Evolutionary conservation across 2,329 filamentous ascomycete species (phyloP), one percentile per base, ranked within the genome.

Genomic region (Alternaria alternata): DNA sequence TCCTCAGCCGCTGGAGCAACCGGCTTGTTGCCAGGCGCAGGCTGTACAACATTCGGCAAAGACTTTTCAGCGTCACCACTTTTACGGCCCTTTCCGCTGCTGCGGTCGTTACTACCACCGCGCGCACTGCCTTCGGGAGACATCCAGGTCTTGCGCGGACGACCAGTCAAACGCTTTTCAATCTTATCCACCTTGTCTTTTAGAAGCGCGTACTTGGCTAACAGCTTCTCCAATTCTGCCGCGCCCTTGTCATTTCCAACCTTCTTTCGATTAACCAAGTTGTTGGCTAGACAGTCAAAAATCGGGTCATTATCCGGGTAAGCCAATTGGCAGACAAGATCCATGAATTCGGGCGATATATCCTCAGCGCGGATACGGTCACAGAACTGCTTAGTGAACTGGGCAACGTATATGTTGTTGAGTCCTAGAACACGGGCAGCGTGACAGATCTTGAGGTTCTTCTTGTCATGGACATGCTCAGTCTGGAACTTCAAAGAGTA

Each of bases 371-470:
- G 73, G 36, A 75, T 66, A 0, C 65, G 62, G 20, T 76, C 68
- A 42, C 74, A 76, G 51, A 71, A 65, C 2, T 67, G 52, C 44
- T 66, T 68, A 1, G 74, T 76, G 51, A 76, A 75, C 54, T 76
- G 74, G 0, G 65, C 68, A 1, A 76, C 60, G 28, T 76, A 76
- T n/a, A 64, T 69, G 54, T 68, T 70, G 48, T 72, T 68, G 3
- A 75, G 47, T 6, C 72, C 73, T 1, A 75, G 52, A 1, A 68
- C 64, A 6, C 71, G 67, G 3, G 71, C 61, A 3, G 69, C 70
- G 12, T 61, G 69, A 30, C 70, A 68, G 51, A 75, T 66, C 5
- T 63, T 51, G 2, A 75, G 36, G 28, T 76, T 74, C 51, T 68
- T 63, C 11, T 55, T 42, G 22, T 75, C 68, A 22, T 56, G 39